Evolutionary conservation across 2,329 filamentous ascomycete species (phyloP).

Genomic region (Aspergillus arachidicola): DNA sequence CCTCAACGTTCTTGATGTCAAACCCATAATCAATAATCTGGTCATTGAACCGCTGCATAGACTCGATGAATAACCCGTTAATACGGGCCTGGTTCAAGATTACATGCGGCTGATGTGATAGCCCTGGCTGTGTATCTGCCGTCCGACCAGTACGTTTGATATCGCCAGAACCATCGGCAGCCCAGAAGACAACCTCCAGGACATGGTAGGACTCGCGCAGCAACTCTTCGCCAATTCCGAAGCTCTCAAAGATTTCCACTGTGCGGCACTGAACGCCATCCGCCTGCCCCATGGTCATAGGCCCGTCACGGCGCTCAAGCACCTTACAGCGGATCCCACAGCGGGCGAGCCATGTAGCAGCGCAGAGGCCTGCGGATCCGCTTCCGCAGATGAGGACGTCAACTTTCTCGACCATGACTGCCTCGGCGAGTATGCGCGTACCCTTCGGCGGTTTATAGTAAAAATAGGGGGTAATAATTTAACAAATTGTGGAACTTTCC

Average conservation of each 20-base stretch:
- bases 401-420: conserved; percentile 24
- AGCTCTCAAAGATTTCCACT: conserved; percentile 64
- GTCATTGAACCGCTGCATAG: conserved; percentile 48
- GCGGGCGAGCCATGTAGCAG: conserved; percentile 63
- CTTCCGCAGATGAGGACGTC: conserved; percentile 65
- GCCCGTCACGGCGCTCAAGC: conserved; percentile 59
- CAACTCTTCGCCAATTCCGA: conserved; percentile 57
- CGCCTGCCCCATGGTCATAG: conserved; percentile 62
- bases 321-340: conserved; percentile 60
- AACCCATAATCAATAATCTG: conserved; percentile 59
- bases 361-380: conserved; percentile 64
- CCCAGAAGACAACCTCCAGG: conserved; percentile 62
- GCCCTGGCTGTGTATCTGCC: conserved; percentile 56
- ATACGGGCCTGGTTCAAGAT: conserved; percentile 61
- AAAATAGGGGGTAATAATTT: not conserved
- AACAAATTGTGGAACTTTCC: conserved; percentile 17
- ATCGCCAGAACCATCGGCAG: conserved; percentile 34
- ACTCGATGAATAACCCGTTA: conserved; percentile 56
- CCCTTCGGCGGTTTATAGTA: not conserved
- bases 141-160: conserved; percentile 54
- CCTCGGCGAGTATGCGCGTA: not conserved
- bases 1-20: conserved; percentile 53
- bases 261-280: conserved; percentile 65
- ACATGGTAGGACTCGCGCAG: conserved; percentile 62
- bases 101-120: conserved; percentile 59